A percentile compares a stretch with the other conserved stretches of the same genome.
phyloP scores from a whole-genome alignment of 177 flowering plant genomes.

The Telopea speciosissima region DNA sequence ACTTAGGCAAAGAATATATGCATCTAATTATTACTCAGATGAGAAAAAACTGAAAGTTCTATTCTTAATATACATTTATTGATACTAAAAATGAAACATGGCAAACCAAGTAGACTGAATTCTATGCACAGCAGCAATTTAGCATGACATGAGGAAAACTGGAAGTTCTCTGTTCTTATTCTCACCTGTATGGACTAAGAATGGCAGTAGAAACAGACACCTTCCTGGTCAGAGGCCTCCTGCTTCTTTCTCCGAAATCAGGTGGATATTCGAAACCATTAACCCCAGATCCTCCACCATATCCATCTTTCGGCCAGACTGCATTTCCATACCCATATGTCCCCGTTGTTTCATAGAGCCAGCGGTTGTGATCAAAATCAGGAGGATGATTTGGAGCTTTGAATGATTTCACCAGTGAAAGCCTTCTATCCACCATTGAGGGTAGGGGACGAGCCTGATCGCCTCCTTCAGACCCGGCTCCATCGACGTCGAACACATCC shows the following conservation, averaged over 20 bases:
- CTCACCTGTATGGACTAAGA: conserved; percentile 88
- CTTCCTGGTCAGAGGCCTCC: conserved; percentile 73
- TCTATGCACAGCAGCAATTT: too few relatives aligned
- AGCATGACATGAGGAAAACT: too few relatives aligned
- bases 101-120: too few relatives aligned
- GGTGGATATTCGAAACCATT: conserved; percentile 58
- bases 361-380: conserved; percentile 74
- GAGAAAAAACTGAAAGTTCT: too few relatives aligned
- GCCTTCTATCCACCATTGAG: conserved; percentile 50
- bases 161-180: neutral
- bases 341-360: conserved; percentile 89
- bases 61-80: too few relatives aligned
- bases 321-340: conserved; percentile 96
- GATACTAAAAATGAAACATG: too few relatives aligned
- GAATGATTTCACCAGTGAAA: conserved; percentile 68
- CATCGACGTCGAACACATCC: conserved; percentile 30
- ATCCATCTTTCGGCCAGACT: conserved; percentile 82
- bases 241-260: conserved; percentile 51
- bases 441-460: conserved; percentile 66
- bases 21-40: neutral
- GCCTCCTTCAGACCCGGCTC: conserved; percentile 45
- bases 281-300: conserved; percentile 35
- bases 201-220: conserved; percentile 69
- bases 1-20: too few relatives aligned
- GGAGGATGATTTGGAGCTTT: conserved; percentile 48